phyloP scores from a whole-genome alignment of 2,329 filamentous ascomycete genomes.

The Fusarium sp. region DNA sequence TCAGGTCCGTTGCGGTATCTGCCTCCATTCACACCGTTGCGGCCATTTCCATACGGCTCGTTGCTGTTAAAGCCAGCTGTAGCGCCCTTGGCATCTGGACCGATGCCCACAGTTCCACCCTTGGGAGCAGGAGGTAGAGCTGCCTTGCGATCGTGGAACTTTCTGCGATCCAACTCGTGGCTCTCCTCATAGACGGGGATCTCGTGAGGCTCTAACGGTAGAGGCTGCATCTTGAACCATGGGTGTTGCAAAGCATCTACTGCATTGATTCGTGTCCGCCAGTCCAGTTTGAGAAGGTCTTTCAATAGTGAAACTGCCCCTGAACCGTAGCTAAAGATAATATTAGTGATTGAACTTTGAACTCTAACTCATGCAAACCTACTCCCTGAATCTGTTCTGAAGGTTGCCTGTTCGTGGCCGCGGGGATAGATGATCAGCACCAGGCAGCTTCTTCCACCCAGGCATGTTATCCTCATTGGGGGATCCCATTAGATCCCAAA shows the following conservation, averaged over 20 bases:
- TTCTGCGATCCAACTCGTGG: slow-evolving; percentile 94
- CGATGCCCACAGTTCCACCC: slow-evolving; percentile 87
- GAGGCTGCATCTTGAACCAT: slow-evolving; percentile 85
- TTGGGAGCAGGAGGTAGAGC: slow-evolving; percentile 90
- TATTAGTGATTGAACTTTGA: slow-evolving; percentile 26
- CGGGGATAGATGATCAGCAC: slow-evolving; percentile 80
- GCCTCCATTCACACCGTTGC: slow-evolving; percentile 63
- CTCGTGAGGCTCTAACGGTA: slow-evolving; percentile 84
- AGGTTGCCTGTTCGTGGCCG: slow-evolving; percentile 74
- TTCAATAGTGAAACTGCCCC: slow-evolving; percentile 82
- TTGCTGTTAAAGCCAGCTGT: slow-evolving; percentile 63
- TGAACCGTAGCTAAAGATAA: slow-evolving; percentile 67
- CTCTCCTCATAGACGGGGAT: slow-evolving; percentile 94
- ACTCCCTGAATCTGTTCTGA: slow-evolving; percentile 79
- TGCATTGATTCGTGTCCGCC: slow-evolving; percentile 89
- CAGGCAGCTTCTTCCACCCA: slow-evolving; percentile 85
- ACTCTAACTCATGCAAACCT: slow-evolving; percentile 43
- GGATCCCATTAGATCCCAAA: slow-evolving; percentile 91
- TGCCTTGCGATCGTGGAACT: slow-evolving; percentile 87
- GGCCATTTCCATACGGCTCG: slow-evolving; percentile 61
- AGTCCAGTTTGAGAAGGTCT: slow-evolving; percentile 89
- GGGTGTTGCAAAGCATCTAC: slow-evolving; percentile 92
- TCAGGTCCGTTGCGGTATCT: slow-evolving; percentile 59
- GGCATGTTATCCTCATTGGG: slow-evolving; percentile 95
- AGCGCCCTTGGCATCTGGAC: slow-evolving; percentile 64